Conservation (phyloP, 257 asterid genomes). For the Capsicum baccatum region DNA sequence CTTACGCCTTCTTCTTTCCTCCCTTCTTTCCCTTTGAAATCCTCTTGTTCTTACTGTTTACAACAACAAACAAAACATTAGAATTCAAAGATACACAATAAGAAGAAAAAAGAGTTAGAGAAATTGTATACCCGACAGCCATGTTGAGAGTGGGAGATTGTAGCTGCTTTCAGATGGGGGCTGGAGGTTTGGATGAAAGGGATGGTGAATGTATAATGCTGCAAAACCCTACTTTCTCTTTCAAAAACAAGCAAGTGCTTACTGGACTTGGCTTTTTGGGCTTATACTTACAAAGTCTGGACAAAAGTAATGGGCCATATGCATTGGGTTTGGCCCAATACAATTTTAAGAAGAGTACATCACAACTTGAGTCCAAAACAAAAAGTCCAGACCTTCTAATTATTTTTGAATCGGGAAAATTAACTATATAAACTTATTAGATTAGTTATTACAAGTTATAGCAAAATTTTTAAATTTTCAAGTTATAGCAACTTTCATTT, state of each 20-base stretch:
- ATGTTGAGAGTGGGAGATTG: not conserved
- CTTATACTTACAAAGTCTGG: not conserved
- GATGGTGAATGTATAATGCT: conserved; percentile 11
- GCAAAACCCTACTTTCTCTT: conserved; percentile 17
- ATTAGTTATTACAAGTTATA: no score
- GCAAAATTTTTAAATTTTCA: no score
- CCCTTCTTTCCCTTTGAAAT: conserved; percentile 48
- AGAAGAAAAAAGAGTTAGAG: not conserved
- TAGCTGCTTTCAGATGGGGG: not conserved
- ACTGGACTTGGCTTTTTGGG: conserved; percentile 22
- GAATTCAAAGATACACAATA: not conserved
- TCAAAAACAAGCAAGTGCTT: not conserved
- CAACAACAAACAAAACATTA: not conserved
- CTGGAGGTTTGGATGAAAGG: not conserved
- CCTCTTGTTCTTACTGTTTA: conserved; percentile 46
- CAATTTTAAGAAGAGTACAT: not conserved
- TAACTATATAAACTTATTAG: no score
- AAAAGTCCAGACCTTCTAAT: no score
- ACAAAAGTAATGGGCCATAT: not conserved
- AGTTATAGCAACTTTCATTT: no score
- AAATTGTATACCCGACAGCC: conserved; percentile 21
- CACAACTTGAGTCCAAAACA: no score
- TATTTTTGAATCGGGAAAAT: no score
- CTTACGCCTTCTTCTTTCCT: conserved; percentile 50
- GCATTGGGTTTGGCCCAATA: not conserved